Percentiles rank a stretch among this genome's conserved stretches.
Evolutionary conservation across 208 protist species (phyloP).

Genomic region (Tritrichomonas foetus): DNA sequence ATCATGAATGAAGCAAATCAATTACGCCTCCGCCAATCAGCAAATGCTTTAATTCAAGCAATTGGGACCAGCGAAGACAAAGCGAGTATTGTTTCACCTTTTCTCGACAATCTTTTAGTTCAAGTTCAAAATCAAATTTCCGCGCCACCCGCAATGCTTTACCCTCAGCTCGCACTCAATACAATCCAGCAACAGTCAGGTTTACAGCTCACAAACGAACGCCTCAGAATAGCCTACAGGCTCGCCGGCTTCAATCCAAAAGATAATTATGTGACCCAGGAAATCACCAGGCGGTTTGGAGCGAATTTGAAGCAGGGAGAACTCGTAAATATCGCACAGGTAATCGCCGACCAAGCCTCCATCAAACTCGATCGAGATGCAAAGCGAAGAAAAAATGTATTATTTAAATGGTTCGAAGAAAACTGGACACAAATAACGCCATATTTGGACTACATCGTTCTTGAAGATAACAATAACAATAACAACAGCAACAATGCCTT

Average conservation of each 20-base stretch:
- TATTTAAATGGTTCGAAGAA: constrained; percentile 32
- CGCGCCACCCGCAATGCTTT: background rate
- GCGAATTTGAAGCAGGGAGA: background rate
- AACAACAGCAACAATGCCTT: no score
- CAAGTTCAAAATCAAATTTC: background rate
- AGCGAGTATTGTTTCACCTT: background rate
- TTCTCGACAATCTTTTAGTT: background rate
- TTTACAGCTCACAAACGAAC: background rate
- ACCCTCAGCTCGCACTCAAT: background rate
- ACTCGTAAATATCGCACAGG: background rate
- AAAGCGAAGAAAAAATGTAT: constrained; percentile 22
- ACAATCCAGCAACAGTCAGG: background rate
- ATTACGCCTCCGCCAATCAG: background rate
- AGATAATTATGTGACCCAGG: background rate
- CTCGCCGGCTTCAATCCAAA: background rate
- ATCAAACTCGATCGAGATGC: background rate
- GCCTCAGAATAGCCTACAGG: background rate
- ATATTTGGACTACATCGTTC: background rate
- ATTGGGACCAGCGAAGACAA: background rate
- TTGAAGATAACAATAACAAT: background rate
- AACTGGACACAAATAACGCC: background rate
- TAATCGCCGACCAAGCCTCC: background rate
- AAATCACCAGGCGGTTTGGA: background rate
- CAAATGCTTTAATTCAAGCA: background rate
- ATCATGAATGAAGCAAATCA: background rate